Base-by-base conservation (phyloP, 1,139 yeast genomes). In the Komagataea norvegica region DNA sequence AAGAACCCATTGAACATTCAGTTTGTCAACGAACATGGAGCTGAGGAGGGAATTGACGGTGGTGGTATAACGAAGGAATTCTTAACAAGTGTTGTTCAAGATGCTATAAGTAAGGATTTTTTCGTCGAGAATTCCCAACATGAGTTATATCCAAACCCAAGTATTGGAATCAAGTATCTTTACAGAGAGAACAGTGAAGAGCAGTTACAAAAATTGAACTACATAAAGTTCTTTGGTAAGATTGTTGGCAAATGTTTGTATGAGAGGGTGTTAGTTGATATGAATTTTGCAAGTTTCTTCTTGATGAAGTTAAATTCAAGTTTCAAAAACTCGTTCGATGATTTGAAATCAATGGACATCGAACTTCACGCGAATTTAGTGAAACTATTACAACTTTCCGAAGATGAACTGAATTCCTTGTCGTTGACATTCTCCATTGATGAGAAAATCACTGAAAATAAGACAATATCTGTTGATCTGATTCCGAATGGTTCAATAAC, bases 51-150 rank as follows among this genome's bases (percentile, higher is more conserved):
- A 1, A 82, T 91, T 38, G 98, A 91, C 60, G 98, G 98, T 5
- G 98, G 98, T 9, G 98, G 98, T 2, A 67, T 91, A 17, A 89
- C 97, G 0, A 89, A 91, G 57, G 98, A 91, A 53, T 80, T 91
- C 48, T 63, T 91, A 39, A 87, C 91, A 2, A 68, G 82, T 34
- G 79, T 87, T 1, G 76, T 82, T 2, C 65, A 65, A 8, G 87
- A 83, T 47, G 94, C 86, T 0, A 84, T 89, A 48, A 31, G 31
- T 8, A 21, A 54, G 17, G 68, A 66, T 13, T 60, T 77, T 25
- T 77, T 82, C 46, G 74, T 70, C 33, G 72, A 79, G 5, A 77
- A 72, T 14, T 65, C 66, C 2, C 65, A 77, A 45, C 81, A 77
- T 47, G 70, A 81, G 45, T 52, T 89, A 15, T 87, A 82, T 52